Conservation (phyloP, 139 green algal genomes). For the Chlorella vulgaris region DNA sequence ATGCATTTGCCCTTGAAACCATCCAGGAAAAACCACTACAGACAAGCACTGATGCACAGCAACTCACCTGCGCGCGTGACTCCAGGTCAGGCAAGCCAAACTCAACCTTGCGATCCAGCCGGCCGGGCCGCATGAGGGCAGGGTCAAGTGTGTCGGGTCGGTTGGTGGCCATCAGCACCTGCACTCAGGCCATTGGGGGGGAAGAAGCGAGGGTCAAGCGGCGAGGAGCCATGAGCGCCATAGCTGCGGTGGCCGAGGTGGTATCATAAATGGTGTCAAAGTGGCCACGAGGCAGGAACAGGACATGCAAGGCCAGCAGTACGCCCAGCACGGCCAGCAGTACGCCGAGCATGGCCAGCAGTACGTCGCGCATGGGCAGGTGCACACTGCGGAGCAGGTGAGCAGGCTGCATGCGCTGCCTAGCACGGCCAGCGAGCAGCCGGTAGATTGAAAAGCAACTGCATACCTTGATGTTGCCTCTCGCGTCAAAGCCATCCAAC, state of each 20-base stretch:
- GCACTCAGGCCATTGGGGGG: not conserved
- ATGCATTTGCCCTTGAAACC: too few relatives aligned
- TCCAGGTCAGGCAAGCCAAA: constrained; percentile 97
- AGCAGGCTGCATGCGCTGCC: not conserved
- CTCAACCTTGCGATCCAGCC: constrained; percentile 98
- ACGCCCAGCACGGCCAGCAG: too few relatives aligned
- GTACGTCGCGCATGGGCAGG: too few relatives aligned
- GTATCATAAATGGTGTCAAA: too few relatives aligned
- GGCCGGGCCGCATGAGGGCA: constrained; percentile 92
- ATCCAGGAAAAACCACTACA: too few relatives aligned
- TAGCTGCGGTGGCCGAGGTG: not conserved
- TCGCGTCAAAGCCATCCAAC: constrained; percentile 98
- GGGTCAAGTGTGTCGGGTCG: constrained; percentile 98
- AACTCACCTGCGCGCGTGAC: constrained; percentile 81
- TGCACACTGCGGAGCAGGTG: too few relatives aligned
- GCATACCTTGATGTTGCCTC: constrained; percentile 97
- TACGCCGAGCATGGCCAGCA: too few relatives aligned
- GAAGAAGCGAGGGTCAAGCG: not conserved
- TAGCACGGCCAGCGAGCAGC: not conserved
- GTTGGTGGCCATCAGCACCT: constrained; percentile 95
- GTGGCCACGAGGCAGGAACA: too few relatives aligned
- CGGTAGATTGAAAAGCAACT: not conserved
- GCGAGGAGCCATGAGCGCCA: not conserved
- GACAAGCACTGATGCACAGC: too few relatives aligned
- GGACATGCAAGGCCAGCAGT: too few relatives aligned